phyloP scores from a whole-genome alignment of 163 green algal genomes.

The Chloromonas sp. region DNA sequence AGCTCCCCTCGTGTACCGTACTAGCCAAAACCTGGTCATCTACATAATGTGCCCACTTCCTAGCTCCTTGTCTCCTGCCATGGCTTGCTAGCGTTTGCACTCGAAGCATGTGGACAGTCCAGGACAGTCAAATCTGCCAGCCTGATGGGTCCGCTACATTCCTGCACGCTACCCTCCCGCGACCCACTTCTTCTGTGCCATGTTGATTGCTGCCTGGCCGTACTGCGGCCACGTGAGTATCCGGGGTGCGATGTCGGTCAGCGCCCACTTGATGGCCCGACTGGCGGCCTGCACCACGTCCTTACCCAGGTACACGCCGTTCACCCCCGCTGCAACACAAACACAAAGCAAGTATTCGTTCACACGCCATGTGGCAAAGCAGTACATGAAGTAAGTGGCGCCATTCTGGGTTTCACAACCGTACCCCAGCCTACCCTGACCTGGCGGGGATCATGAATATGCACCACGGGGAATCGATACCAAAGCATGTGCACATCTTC shows the following conservation, averaged over 20 bases:
- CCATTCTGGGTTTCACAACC: background rate
- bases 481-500: too few relatives aligned
- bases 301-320: conserved; percentile 54
- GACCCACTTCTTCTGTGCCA: conserved; percentile 7
- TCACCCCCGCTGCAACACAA: conserved; percentile 34
- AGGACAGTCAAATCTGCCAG: background rate
- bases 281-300: conserved; percentile 39
- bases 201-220: conserved; percentile 33
- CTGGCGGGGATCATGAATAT: too few relatives aligned
- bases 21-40: too few relatives aligned
- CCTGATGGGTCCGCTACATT: too few relatives aligned
- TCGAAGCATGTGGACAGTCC: background rate
- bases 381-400: background rate
- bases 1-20: too few relatives aligned
- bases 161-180: background rate
- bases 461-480: too few relatives aligned
- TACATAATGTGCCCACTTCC: too few relatives aligned
- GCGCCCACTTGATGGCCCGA: conserved; percentile 28
- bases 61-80: too few relatives aligned
- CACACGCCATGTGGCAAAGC: background rate
- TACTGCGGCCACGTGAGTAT: conserved; percentile 54
- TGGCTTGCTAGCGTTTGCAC: background rate
- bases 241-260: conserved; percentile 11
- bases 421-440: background rate
- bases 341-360: background rate